phyloP scores from a whole-genome alignment of 208 protist genomes.

The Crithidia bombi region DNA sequence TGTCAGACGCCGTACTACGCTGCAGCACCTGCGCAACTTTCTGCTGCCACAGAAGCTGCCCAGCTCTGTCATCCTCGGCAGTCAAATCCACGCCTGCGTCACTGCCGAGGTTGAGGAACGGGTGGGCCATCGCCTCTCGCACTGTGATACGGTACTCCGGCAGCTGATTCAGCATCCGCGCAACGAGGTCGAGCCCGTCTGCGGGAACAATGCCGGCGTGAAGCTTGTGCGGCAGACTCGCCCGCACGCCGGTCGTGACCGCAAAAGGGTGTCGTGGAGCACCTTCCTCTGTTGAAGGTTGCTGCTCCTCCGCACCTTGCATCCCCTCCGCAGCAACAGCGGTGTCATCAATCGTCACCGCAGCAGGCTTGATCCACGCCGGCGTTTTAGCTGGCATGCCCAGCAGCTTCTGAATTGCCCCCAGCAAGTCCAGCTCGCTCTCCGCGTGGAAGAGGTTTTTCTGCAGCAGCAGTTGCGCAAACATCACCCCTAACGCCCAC shows the following conservation, averaged over 20 bases:
- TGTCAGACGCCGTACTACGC: slow-evolving; percentile 16
- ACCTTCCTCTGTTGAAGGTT: background rate
- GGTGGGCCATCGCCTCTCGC: slow-evolving; percentile 63
- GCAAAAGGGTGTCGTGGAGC: background rate
- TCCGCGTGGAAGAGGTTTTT: slow-evolving; percentile 68
- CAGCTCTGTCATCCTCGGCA: slow-evolving; percentile 42
- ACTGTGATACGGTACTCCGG: slow-evolving; percentile 64
- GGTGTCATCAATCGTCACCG: background rate
- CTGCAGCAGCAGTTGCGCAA: slow-evolving; percentile 85
- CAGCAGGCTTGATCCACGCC: background rate
- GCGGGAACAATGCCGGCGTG: slow-evolving; percentile 43
- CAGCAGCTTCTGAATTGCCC: slow-evolving; percentile 83
- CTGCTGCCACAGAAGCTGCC: slow-evolving; percentile 44
- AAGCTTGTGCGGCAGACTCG: slow-evolving; percentile 74
- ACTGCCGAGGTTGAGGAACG: slow-evolving; percentile 48
- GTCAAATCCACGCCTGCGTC: background rate
- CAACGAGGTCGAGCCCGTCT: slow-evolving; percentile 73
- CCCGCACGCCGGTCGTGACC: slow-evolving; percentile 8
- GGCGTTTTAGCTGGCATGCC: slow-evolving; percentile 38
- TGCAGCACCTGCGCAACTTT: slow-evolving; percentile 43
- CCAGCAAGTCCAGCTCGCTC: slow-evolving; percentile 79
- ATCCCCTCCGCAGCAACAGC: background rate
- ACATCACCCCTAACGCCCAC: slow-evolving; percentile 86
- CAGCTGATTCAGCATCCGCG: slow-evolving; percentile 63
- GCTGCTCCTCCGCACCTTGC: background rate